Percentiles rank a stretch among this genome's conserved stretches.
Conservation (phyloP, 1,139 yeast genomes). For the Suhomyces taliae region DNA sequence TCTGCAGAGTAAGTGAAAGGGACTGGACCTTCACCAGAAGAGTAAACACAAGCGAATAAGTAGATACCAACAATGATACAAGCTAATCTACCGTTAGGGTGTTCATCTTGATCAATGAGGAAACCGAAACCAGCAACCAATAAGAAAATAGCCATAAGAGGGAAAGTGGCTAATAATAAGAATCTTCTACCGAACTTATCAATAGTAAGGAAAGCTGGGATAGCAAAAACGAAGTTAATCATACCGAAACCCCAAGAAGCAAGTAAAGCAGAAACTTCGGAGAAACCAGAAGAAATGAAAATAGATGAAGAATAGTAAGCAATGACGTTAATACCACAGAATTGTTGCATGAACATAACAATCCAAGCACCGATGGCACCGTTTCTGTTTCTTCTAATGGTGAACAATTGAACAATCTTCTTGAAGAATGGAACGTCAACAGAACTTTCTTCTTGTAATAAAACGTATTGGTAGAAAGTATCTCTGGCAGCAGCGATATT, state of each 20-base stretch:
- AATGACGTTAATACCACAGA: constrained; percentile 88
- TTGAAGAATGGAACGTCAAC: constrained; percentile 54
- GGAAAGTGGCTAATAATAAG: constrained; percentile 70
- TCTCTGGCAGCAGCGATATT: constrained; percentile 29
- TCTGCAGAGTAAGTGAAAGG: constrained; percentile 90
- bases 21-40: constrained; percentile 88
- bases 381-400: constrained; percentile 77
- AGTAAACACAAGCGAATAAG: constrained; percentile 69
- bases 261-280: constrained; percentile 59
- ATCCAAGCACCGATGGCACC: constrained; percentile 80
- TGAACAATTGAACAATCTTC: constrained; percentile 56
- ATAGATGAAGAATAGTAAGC: constrained; percentile 79
- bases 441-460: constrained; percentile 61
- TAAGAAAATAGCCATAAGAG: constrained; percentile 66
- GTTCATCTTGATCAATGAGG: constrained; percentile 51
- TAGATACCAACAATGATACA: constrained; percentile 72
- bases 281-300: constrained; percentile 66
- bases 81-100: constrained; percentile 56
- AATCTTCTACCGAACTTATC: constrained; percentile 78
- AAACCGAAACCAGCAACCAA: constrained; percentile 77
- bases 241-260: constrained; percentile 90
- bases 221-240: constrained; percentile 75
- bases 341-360: constrained; percentile 89
- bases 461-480: constrained; percentile 28
- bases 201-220: constrained; percentile 82